Percentiles rank a stretch among this genome's conserved stretches.
These are phyloP conservation scores for Geranium rotundifolium DNA, from an alignment of 345 rosid genomes.

Conservation along the genomic window DNA sequence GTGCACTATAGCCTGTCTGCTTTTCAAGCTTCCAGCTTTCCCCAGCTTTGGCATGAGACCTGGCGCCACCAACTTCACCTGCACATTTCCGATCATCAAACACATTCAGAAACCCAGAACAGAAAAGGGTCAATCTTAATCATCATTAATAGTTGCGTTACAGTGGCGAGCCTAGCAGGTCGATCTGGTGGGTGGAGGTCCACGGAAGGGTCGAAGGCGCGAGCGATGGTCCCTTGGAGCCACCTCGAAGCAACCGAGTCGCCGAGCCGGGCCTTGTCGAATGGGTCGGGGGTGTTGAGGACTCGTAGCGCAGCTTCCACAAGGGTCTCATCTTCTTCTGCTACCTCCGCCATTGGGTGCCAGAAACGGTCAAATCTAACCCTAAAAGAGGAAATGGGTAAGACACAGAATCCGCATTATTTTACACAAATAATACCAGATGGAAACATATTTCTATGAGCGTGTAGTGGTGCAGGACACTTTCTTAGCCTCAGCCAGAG, in stretches of 20 bases:
- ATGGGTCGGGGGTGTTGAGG: slow-evolving; percentile 69
- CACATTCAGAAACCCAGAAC: not conserved
- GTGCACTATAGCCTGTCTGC: slow-evolving; percentile 86
- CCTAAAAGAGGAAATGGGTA: no score
- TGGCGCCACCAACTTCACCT: slow-evolving; percentile 79
- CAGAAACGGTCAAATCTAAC: no score
- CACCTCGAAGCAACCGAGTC: slow-evolving; percentile 57
- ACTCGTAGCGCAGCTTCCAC: slow-evolving; percentile 63
- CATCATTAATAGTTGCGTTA: slow-evolving; percentile 3
- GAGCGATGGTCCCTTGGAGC: slow-evolving; percentile 61
- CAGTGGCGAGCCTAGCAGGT: slow-evolving; percentile 69
- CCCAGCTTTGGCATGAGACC: slow-evolving; percentile 92
- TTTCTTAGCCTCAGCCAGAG: no score
- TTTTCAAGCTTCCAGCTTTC: slow-evolving; percentile 84
- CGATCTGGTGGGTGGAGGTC: slow-evolving; percentile 58
- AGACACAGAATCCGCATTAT: no score
- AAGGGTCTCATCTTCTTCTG: slow-evolving; percentile 37
- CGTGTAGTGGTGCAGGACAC: no score
- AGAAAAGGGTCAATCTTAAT: not conserved
- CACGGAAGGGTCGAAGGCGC: slow-evolving; percentile 35
- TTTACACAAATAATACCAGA: no score
- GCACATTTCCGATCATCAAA: slow-evolving; percentile 13
- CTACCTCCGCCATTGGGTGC: slow-evolving; percentile 1
- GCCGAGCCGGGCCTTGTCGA: slow-evolving; percentile 68
- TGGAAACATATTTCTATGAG: no score